A percentile compares a stretch with the other conserved stretches of the same genome.
phyloP scores from a whole-genome alignment of 805 yeast genomes.

The Cyberlindnera euphorbiiphila region DNA sequence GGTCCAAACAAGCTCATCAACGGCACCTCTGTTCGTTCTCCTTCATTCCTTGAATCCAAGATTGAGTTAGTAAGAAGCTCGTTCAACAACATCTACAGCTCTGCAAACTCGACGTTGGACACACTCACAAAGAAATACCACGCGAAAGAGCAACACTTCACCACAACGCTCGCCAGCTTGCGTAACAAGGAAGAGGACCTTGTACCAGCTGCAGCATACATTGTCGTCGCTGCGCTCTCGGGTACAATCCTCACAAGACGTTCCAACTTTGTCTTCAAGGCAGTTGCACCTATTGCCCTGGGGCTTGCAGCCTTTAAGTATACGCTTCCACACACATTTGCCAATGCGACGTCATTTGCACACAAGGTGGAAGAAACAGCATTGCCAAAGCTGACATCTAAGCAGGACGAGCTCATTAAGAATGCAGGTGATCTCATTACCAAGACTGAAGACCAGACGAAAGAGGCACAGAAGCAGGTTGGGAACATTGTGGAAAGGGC shows the following conservation, averaged over 20 bases:
- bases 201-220: conserved; percentile 66
- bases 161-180: conserved; percentile 57
- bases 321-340: conserved; percentile 70
- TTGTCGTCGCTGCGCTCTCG: conserved; percentile 62
- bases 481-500: conserved; percentile 16
- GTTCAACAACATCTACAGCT: conserved; percentile 18
- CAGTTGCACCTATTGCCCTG: conserved; percentile 52
- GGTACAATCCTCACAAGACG: conserved; percentile 75
- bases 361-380: conserved; percentile 58
- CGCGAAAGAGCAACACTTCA: conserved; percentile 57
- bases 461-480: conserved; percentile 31
- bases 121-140: conserved; percentile 47
- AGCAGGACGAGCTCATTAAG: conserved; percentile 49
- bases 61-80: conserved; percentile 47
- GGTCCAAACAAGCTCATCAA: conserved; percentile 47
- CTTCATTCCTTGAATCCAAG: conserved; percentile 43
- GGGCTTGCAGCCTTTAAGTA: conserved; percentile 63
- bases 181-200: conserved; percentile 65
- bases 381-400: conserved; percentile 60
- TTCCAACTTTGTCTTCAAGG: conserved; percentile 51
- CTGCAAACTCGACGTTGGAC: conserved; percentile 39
- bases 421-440: conserved; percentile 43
- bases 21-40: conserved; percentile 55
- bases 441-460: conserved; percentile 34
- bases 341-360: conserved; percentile 51